Conservation (phyloP, 371 early-diverging fungal genomes). For the Nematocida ironsii region DNA sequence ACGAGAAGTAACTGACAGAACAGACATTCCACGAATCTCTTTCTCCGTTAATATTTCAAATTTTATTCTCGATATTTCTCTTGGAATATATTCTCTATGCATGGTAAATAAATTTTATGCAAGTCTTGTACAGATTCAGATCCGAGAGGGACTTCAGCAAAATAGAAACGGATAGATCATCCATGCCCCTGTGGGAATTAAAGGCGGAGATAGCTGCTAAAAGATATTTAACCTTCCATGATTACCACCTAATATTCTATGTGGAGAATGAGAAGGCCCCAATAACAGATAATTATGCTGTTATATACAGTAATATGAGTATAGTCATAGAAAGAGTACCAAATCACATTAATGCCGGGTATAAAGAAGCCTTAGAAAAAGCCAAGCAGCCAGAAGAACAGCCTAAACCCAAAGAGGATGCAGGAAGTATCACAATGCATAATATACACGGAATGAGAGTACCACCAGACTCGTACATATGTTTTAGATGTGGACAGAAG, state of each 20-base stretch:
- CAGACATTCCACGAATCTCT: constrained; percentile 78
- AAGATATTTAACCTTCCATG: constrained; percentile 66
- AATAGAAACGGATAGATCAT: constrained; percentile 64
- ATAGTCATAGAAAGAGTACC: constrained; percentile 69
- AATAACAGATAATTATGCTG: constrained; percentile 67
- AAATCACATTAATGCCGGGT: constrained; percentile 63
- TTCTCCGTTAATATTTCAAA: constrained; percentile 81
- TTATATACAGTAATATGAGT: constrained; percentile 65
- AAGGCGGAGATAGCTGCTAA: constrained; percentile 68
- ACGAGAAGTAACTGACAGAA: constrained; percentile 80
- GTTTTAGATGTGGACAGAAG: constrained; percentile 70
- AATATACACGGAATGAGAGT: constrained; percentile 17
- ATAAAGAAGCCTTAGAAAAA: constrained; percentile 60
- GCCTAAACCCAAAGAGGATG: not conserved
- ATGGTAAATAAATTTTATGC: constrained; percentile 50
- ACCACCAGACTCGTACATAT: constrained; percentile 68
- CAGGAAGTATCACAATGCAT: constrained; percentile 17
- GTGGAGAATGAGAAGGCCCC: constrained; percentile 63
- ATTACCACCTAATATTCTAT: constrained; percentile 70
- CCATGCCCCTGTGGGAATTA: constrained; percentile 69
- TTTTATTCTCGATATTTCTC: constrained; percentile 71
- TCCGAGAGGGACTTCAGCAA: constrained; percentile 65
- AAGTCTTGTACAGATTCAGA: constrained; percentile 67
- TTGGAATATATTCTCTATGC: constrained; percentile 29
- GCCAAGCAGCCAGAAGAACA: constrained; percentile 35